Evolutionary conservation across 1,284 basidiomycete species (phyloP).

Genomic region (Malassezia caprae): DNA sequence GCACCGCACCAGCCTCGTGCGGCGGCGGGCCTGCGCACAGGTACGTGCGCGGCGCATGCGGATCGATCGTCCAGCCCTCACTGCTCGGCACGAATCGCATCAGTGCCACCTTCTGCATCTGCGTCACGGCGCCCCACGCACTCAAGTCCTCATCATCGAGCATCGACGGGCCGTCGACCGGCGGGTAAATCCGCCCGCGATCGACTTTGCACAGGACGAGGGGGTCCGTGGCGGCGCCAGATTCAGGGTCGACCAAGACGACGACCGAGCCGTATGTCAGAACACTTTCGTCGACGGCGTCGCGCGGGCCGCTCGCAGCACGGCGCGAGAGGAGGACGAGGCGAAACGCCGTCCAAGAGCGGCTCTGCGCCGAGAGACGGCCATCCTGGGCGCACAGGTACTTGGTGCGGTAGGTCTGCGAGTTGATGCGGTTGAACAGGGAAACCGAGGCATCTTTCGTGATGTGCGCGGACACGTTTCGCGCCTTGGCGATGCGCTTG

Average conservation of each 20-base stretch:
- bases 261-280: constrained; percentile 86
- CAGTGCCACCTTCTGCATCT: constrained; percentile 89
- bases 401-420: constrained; percentile 89
- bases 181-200: constrained; percentile 59
- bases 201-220: constrained; percentile 84
- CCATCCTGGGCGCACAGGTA: constrained; percentile 77
- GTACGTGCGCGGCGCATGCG: constrained; percentile 11
- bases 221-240: constrained; percentile 73
- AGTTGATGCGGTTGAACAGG: constrained; percentile 90
- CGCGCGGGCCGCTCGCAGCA: constrained; percentile 24
- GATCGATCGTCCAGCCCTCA: background rate
- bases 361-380: constrained; percentile 71
- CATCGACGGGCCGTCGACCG: constrained; percentile 20
- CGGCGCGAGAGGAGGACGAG: constrained; percentile 55
- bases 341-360: constrained; percentile 84
- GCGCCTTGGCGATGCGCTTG: constrained; percentile 89
- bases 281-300: constrained; percentile 27
- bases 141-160: constrained; percentile 25
- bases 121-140: constrained; percentile 72
- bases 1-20: background rate
- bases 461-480: constrained; percentile 83
- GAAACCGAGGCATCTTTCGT: constrained; percentile 80
- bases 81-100: constrained; percentile 56
- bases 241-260: constrained; percentile 68
- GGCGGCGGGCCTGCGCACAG: constrained; percentile 9